Evolutionary conservation across 345 rosid species (phyloP).

Genomic region (Erucastrum elatum): DNA sequence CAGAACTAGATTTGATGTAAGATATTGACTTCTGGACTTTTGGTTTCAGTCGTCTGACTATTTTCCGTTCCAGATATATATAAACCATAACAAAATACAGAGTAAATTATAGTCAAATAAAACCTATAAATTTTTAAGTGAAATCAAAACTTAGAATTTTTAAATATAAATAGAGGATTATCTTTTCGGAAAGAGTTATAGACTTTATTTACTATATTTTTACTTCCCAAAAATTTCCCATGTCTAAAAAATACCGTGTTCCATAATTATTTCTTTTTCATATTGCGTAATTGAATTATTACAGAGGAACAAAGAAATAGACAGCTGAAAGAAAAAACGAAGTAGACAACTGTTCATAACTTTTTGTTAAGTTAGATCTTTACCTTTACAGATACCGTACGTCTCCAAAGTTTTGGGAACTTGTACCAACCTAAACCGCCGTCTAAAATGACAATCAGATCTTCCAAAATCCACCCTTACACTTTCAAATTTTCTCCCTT

Average conservation of each 20-base stretch:
- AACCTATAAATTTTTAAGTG: neutral
- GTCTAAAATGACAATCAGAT: neutral
- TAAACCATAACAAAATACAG: neutral
- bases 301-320: neutral
- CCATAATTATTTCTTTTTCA: neutral
- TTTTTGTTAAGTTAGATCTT: neutral
- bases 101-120: neutral
- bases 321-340: neutral
- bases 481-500: neutral
- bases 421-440: neutral
- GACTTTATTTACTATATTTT: neutral
- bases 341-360: neutral
- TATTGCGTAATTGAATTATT: neutral
- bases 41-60: neutral
- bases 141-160: neutral
- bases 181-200: neutral
- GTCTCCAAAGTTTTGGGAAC: slow-evolving; percentile 33
- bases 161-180: neutral
- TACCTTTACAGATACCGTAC: slow-evolving; percentile 25
- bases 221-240: neutral
- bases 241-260: neutral
- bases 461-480: neutral
- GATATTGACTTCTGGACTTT: slow-evolving; percentile 17
- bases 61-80: neutral
- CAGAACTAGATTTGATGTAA: neutral